Percentiles rank a stretch among this genome's conserved stretches.
Evolutionary conservation across 2,329 filamentous ascomycete species (phyloP).

Genomic region (Colletotrichum tropicicola): DNA sequence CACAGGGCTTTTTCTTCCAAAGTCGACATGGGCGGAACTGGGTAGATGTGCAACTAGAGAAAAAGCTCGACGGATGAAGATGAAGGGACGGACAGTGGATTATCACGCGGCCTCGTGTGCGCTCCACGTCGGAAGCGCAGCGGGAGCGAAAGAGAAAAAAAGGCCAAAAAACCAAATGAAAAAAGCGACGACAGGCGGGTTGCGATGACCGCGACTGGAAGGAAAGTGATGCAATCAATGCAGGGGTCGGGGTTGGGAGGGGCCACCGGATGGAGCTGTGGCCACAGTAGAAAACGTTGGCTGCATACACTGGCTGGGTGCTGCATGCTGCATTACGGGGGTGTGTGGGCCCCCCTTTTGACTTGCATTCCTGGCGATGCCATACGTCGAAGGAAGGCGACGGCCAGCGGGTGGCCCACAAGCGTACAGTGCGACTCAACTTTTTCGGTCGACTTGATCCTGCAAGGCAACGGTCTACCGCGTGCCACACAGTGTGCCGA

Average conservation of each 20-base stretch:
- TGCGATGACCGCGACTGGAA: constrained; percentile 17
- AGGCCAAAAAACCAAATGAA: background rate
- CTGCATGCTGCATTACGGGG: background rate
- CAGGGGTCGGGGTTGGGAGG: constrained; percentile 22
- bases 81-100: background rate
- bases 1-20: background rate
- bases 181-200: background rate
- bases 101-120: background rate
- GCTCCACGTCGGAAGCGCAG: background rate
- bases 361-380: constrained; percentile 9
- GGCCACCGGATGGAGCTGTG: background rate
- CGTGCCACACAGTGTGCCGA: constrained; percentile 9
- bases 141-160: background rate
- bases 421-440: constrained; percentile 4
- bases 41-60: background rate
- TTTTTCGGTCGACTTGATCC: background rate
- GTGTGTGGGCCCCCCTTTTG: background rate
- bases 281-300: constrained; percentile 19
- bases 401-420: too few species aligned
- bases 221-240: constrained; percentile 32
- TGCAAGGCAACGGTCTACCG: background rate
- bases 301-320: constrained; percentile 7
- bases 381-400: background rate
- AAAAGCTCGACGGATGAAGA: background rate
- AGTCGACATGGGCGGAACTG: background rate